phyloP scores from a whole-genome alignment of 2,329 filamentous ascomycete genomes.

The Talaromyces sp. region DNA sequence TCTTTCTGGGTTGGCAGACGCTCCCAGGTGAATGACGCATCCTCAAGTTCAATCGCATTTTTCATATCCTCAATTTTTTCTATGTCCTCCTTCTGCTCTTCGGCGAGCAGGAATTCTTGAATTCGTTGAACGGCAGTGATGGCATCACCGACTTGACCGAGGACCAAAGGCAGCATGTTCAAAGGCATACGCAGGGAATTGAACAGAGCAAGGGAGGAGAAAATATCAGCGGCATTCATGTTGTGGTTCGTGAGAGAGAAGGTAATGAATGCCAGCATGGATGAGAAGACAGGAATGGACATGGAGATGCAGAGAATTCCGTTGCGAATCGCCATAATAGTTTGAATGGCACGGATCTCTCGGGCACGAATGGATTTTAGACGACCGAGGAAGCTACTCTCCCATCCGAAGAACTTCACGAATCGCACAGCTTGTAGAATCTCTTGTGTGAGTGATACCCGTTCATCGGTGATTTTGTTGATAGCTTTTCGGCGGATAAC shows the following conservation, averaged over 20 bases:
- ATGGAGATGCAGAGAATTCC: slow-evolving; percentile 81
- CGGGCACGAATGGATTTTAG: slow-evolving; percentile 71
- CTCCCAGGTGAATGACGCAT: slow-evolving; percentile 73
- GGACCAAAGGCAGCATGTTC: slow-evolving; percentile 83
- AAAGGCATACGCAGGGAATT: slow-evolving; percentile 88
- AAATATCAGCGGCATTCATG: slow-evolving; percentile 76
- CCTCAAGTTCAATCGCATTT: slow-evolving; percentile 66
- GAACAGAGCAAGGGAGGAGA: slow-evolving; percentile 92
- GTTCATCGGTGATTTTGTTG: slow-evolving; percentile 92
- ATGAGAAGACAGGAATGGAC: slow-evolving; percentile 86
- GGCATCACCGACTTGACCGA: slow-evolving; percentile 88
- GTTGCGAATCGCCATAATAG: slow-evolving; percentile 80
- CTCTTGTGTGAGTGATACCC: slow-evolving; percentile 88
- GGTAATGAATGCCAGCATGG: slow-evolving; percentile 93
- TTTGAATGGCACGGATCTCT: slow-evolving; percentile 83
- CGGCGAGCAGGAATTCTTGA: slow-evolving; percentile 82
- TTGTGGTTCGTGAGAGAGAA: slow-evolving; percentile 65
- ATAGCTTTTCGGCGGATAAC: slow-evolving; percentile 76
- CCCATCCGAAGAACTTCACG: slow-evolving; percentile 97
- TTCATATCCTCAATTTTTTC: slow-evolving; percentile 56
- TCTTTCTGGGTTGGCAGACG: slow-evolving; percentile 28
- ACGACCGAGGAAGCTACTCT: slow-evolving; percentile 78
- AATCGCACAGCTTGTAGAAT: slow-evolving; percentile 89
- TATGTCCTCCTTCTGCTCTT: slow-evolving; percentile 78
- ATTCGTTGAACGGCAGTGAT: slow-evolving; percentile 83